These are phyloP conservation scores for Amaranthus palmeri DNA, from an alignment of 148 eudicot genomes.

Conservation along the genomic window DNA sequence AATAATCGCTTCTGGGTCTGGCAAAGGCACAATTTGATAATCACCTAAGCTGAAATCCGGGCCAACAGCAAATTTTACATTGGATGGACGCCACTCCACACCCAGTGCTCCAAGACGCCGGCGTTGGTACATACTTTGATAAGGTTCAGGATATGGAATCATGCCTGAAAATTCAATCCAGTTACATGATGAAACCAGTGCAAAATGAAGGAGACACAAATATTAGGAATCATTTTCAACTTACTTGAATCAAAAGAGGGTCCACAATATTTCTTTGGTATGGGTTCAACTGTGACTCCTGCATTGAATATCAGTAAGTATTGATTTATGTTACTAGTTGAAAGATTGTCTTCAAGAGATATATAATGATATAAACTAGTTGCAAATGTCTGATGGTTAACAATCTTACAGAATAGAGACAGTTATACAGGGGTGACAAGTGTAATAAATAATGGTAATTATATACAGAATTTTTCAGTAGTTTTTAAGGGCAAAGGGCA, in stretches of 20 bases:
- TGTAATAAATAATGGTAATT: not conserved
- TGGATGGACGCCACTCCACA: constrained; percentile 83
- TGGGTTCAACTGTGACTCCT: constrained; percentile 87
- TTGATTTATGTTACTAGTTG: not conserved
- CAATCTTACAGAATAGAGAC: not conserved
- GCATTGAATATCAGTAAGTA: constrained; percentile 29
- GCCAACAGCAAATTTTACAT: constrained; percentile 60
- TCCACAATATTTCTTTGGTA: constrained; percentile 78
- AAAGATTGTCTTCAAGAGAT: not conserved
- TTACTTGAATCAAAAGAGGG: constrained; percentile 84
- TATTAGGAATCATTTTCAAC: constrained; percentile 17
- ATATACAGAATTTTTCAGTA: not conserved
- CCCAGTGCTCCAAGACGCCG: constrained; percentile 82
- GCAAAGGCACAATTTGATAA: constrained; percentile 61
- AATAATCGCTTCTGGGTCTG: constrained; percentile 66
- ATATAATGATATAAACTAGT: not conserved
- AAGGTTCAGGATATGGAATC: constrained; percentile 94
- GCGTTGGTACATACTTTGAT: constrained; percentile 81
- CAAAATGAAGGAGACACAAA: not conserved
- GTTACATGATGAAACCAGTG: not conserved
- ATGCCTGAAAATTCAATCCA: constrained; percentile 48
- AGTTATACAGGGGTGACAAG: not conserved
- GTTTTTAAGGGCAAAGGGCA: not conserved
- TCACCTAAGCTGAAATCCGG: constrained; percentile 73
- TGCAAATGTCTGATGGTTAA: not conserved